These are phyloP conservation scores for Larix kaempferi DNA, from an alignment of 75 land plant species.

Conservation along the genomic window DNA sequence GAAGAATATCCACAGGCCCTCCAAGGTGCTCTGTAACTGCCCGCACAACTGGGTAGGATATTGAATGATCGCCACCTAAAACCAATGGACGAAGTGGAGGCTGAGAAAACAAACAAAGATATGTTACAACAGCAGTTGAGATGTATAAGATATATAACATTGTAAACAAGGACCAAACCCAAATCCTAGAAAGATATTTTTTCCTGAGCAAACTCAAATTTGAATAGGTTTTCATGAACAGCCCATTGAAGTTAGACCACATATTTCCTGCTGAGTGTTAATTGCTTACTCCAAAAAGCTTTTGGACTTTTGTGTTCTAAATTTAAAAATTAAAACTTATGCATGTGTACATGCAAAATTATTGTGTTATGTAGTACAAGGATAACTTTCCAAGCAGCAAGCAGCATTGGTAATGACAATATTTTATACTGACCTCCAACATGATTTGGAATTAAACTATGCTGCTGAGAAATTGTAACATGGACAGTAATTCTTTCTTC, in stretches of 20 bases:
- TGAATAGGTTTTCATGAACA: background rate
- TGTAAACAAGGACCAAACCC: background rate
- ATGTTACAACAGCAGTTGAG: background rate
- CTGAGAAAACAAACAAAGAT: conserved; percentile 24
- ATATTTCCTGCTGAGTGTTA: background rate
- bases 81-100: conserved; percentile 83
- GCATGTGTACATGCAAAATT: background rate
- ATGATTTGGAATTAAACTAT: too few species aligned
- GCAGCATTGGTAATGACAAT: too few species aligned
- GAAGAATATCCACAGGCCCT: conserved; percentile 95
- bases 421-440: too few species aligned
- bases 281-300: background rate
- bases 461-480: too few species aligned
- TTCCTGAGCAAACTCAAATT: background rate
- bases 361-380: too few species aligned
- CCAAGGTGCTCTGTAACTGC: conserved; percentile 95
- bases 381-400: too few species aligned
- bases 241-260: background rate
- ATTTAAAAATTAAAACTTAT: background rate
- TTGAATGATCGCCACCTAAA: conserved; percentile 97
- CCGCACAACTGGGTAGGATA: conserved; percentile 87
- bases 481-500: too few species aligned
- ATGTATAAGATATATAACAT: background rate
- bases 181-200: background rate
- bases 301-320: background rate